Percentiles rank a stretch among this genome's conserved stretches.
Evolutionary conservation across 2,329 filamentous ascomycete genomes (phyloP).

Genomic region (Aspergillus sp.): DNA sequence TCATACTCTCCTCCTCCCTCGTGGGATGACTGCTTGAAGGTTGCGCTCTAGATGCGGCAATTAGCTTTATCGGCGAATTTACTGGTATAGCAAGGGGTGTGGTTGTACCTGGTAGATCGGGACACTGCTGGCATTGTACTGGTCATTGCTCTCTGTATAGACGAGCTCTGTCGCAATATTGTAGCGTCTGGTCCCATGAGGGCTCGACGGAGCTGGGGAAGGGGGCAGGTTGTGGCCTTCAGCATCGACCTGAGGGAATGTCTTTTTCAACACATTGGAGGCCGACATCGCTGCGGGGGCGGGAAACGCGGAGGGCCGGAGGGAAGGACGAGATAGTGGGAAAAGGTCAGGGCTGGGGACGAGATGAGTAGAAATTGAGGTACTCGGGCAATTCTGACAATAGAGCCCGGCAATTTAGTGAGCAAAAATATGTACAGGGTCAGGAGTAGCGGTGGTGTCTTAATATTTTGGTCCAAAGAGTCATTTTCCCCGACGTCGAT

Average conservation of each 20-base stretch:
- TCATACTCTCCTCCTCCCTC: constrained; percentile 87
- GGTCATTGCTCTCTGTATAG: constrained; percentile 92
- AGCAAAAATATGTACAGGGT: constrained; percentile 1
- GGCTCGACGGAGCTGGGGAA: constrained; percentile 89
- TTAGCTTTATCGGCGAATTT: constrained; percentile 1
- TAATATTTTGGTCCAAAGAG: constrained; percentile 15
- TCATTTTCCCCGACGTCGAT: constrained; percentile 7
- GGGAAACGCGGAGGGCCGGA: constrained; percentile 20
- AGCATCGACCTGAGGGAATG: constrained; percentile 66
- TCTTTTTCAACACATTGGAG: constrained; percentile 47
- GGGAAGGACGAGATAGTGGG: constrained; percentile 11
- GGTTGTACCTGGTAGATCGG: constrained; percentile 83
- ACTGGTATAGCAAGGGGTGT: neutral
- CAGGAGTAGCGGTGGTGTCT: constrained; percentile 2
- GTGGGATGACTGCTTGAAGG: constrained; percentile 89
- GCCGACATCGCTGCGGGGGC: constrained; percentile 41
- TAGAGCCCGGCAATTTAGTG: neutral
- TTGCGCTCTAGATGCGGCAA: constrained; percentile 65
- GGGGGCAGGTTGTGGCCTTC: constrained; percentile 84
- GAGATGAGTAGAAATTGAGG: neutral
- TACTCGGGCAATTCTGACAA: neutral
- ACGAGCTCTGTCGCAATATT: constrained; percentile 94
- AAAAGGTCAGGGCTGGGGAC: constrained; percentile 4
- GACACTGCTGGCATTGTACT: constrained; percentile 94
- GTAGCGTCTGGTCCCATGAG: constrained; percentile 81